Evolutionary conservation across 75 land plant genomes (phyloP), one percentile per base, ranked within the genome.

Genomic region (Pseudotsuga menziesii): DNA sequence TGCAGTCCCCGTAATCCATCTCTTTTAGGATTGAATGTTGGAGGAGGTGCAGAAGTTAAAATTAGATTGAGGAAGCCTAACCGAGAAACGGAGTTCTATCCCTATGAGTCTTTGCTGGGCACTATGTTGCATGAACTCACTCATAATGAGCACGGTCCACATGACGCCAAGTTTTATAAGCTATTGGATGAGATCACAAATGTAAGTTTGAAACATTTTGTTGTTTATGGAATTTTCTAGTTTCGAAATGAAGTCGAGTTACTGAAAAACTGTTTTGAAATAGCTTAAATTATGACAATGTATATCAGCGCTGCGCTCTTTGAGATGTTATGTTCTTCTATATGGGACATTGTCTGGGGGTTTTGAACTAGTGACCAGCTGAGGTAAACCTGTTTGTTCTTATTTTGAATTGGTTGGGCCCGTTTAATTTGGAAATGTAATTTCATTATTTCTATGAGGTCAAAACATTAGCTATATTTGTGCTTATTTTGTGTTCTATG

Each of bases 101-200:
- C 92, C 0, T 96, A 82, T 69, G 84, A 96, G 81, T 79, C 84
- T 75, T 82, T 94, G 73, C 84, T 96, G 17, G 98, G 91, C 29
- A 96, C 99, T 15, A 90, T 96, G 92, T 88, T 96, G 29, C 97
- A 96, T 74, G 99, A 96, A 78, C 90, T 96, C 19, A 89, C 93
- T 64, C 99, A 96, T 62, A 96, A 85, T 76, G 90, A 56, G 17
- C 91, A 89, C 77, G 91, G 91, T 26, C 95, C 94, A 76, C 97
- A 94, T 48, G 86, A 96, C 80, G 90, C 94, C 57, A 79, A 58
- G 22, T 96, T 96, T 78, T 94, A 96, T 83, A 94, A 94, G 82
- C 91, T 96, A 32, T 93, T 96, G 85, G 99, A 96, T 88, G 98
- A 89, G 74, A 77, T 96, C 19, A 89, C 95, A 73, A 88, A 86